Evolutionary conservation across 768 basidiomycete genomes (phyloP).

Genomic region (Pluteus cervinus): DNA sequence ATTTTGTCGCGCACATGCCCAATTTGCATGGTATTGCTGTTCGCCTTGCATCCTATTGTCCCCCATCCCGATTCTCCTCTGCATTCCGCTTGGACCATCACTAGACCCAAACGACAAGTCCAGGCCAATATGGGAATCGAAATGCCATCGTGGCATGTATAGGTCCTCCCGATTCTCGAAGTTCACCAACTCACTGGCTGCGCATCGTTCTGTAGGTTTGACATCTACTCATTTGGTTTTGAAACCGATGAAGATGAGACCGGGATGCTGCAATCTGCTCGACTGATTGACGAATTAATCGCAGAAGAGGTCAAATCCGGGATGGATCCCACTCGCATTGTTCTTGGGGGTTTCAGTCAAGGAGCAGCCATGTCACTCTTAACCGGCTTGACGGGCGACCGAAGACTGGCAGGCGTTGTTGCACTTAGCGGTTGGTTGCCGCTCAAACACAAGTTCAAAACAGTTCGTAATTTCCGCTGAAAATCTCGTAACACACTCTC

Average conservation of each 20-base stretch:
- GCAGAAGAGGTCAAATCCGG: slow-evolving; percentile 68
- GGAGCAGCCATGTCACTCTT: slow-evolving; percentile 78
- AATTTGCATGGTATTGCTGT: neutral
- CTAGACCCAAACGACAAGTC: slow-evolving; percentile 53
- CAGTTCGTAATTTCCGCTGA: slow-evolving; percentile 33
- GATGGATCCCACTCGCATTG: slow-evolving; percentile 61
- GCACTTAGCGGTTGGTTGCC: slow-evolving; percentile 80
- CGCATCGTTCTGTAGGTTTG: slow-evolving; percentile 51
- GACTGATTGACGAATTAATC: slow-evolving; percentile 62
- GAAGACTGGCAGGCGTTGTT: slow-evolving; percentile 66
- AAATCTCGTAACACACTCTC: neutral
- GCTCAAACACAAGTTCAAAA: slow-evolving; percentile 56
- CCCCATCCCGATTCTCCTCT: slow-evolving; percentile 2
- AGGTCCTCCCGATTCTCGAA: slow-evolving; percentile 1
- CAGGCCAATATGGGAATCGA: slow-evolving; percentile 67
- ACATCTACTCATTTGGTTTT: slow-evolving; percentile 63
- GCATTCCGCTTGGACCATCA: slow-evolving; percentile 6
- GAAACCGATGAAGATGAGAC: slow-evolving; percentile 62
- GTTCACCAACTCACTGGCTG: slow-evolving; percentile 3
- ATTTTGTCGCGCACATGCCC: neutral
- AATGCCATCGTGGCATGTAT: slow-evolving; percentile 75
- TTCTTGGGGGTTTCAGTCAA: slow-evolving; percentile 88
- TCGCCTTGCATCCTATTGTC: slow-evolving; percentile 2
- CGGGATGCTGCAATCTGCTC: slow-evolving; percentile 66
- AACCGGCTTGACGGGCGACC: slow-evolving; percentile 60